Conservation (phyloP, 192 early-diverging fungal genomes). For the Entophlyctis helioformis region DNA sequence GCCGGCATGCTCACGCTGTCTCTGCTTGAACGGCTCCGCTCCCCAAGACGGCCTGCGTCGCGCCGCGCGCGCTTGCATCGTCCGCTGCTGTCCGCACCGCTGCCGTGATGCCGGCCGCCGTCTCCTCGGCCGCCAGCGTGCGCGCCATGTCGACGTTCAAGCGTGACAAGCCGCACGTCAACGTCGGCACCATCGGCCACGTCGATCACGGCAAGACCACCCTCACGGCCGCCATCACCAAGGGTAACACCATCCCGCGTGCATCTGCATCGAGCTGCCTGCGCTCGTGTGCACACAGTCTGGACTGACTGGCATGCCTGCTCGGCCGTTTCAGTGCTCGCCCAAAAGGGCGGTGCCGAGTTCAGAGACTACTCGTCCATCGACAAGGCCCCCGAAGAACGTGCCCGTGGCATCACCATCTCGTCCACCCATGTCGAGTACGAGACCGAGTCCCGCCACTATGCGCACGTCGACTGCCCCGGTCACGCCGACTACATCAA, state of each 20-base stretch:
- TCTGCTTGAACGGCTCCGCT: too few relatives aligned
- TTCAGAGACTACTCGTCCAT: constrained; percentile 94
- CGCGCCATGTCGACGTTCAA: constrained; percentile 54
- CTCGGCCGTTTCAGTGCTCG: constrained; percentile 43
- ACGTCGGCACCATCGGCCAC: constrained; percentile 98
- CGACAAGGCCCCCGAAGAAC: constrained; percentile 98
- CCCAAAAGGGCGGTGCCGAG: constrained; percentile 64
- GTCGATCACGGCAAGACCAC: constrained; percentile 99
- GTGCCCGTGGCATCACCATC: constrained; percentile 97
- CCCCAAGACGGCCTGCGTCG: too few relatives aligned
- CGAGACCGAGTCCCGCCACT: constrained; percentile 81
- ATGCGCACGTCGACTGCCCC: constrained; percentile 95
- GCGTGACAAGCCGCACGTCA: constrained; percentile 91
- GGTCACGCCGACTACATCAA: constrained; percentile 99
- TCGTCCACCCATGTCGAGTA: constrained; percentile 95
- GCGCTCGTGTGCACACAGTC: too few relatives aligned
- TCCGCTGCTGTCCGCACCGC: too few relatives aligned
- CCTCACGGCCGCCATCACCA: constrained; percentile 96
- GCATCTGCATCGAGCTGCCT: too few relatives aligned
- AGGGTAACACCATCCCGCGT: constrained; percentile 21
- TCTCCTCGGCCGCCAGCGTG: neutral
- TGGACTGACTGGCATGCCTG: too few relatives aligned
- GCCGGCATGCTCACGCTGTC: too few relatives aligned
- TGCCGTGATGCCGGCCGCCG: too few relatives aligned
- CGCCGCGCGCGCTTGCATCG: too few relatives aligned